phyloP scores from a whole-genome alignment of 2,329 filamentous ascomycete species.

The Diaporthe sp. region DNA sequence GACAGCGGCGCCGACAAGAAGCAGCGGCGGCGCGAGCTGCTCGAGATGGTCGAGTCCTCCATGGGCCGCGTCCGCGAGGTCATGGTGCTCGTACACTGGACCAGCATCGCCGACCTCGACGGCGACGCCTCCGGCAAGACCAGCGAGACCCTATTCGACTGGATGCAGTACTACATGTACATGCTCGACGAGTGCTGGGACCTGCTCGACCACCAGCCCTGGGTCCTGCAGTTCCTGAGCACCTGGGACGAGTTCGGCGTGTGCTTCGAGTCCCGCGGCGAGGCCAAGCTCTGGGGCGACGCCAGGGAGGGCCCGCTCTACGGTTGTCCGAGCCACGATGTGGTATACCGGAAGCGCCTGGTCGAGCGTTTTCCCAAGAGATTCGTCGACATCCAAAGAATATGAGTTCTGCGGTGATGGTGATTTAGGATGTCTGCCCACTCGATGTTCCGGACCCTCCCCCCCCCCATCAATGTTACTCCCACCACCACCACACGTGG shows the following conservation, averaged over 20 bases:
- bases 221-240: conserved; percentile 35
- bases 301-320: conserved; percentile 34
- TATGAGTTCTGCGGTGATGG: conserved; percentile 21
- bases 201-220: conserved; percentile 31
- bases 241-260: conserved; percentile 34
- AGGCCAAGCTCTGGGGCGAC: conserved; percentile 33
- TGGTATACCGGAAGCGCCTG: conserved; percentile 33
- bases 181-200: conserved; percentile 36
- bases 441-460: neutral
- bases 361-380: conserved; percentile 34
- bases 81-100: conserved; percentile 36
- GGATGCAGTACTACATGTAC: conserved; percentile 36
- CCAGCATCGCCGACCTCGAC: conserved; percentile 35
- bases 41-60: conserved; percentile 34
- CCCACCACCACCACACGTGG: neutral
- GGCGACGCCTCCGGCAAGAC: conserved; percentile 10
- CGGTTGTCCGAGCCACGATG: conserved; percentile 34
- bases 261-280: conserved; percentile 31
- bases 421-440: neutral
- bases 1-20: conserved; percentile 35
- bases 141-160: conserved; percentile 33
- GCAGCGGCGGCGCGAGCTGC: conserved; percentile 35
- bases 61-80: conserved; percentile 35
- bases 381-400: conserved; percentile 33
- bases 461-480: too few relatives aligned